These are phyloP conservation scores for Tricholoma sp. DNA, from an alignment of 768 basidiomycete genomes.

Conservation along the genomic window DNA sequence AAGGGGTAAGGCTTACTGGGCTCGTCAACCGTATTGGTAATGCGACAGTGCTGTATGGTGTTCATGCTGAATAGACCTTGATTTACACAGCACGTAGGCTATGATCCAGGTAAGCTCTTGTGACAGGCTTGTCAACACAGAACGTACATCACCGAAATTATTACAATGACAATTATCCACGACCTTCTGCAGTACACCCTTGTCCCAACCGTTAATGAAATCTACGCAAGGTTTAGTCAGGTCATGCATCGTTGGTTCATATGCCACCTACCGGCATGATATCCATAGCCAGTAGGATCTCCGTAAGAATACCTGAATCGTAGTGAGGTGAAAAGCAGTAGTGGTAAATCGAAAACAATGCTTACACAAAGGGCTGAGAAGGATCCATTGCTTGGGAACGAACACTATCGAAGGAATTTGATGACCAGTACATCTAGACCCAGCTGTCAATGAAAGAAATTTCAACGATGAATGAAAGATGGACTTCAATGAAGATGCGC, in stretches of 20 bases:
- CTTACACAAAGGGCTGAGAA: slow-evolving; percentile 49
- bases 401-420: slow-evolving; percentile 24
- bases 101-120: slow-evolving; percentile 4
- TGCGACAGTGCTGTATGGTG: slow-evolving; percentile 35
- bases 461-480: background rate
- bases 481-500: slow-evolving; percentile 49
- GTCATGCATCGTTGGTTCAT: background rate
- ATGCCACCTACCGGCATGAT: slow-evolving; percentile 42
- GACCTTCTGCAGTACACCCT: slow-evolving; percentile 47
- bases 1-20: slow-evolving; percentile 26
- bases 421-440: slow-evolving; percentile 40
- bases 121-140: background rate
- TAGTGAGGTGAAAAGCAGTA: background rate
- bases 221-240: slow-evolving; percentile 23
- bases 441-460: background rate
- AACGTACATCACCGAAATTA: slow-evolving; percentile 35
- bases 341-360: background rate
- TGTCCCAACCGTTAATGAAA: slow-evolving; percentile 60
- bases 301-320: slow-evolving; percentile 42
- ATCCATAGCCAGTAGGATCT: slow-evolving; percentile 60
- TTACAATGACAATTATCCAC: slow-evolving; percentile 51
- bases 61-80: slow-evolving; percentile 40
- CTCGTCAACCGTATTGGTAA: slow-evolving; percentile 45
- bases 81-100: slow-evolving; percentile 41
- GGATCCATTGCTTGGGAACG: slow-evolving; percentile 41